phyloP scores from a whole-genome alignment of 352 stramenopile species.

The Phytophthora foliorum region DNA sequence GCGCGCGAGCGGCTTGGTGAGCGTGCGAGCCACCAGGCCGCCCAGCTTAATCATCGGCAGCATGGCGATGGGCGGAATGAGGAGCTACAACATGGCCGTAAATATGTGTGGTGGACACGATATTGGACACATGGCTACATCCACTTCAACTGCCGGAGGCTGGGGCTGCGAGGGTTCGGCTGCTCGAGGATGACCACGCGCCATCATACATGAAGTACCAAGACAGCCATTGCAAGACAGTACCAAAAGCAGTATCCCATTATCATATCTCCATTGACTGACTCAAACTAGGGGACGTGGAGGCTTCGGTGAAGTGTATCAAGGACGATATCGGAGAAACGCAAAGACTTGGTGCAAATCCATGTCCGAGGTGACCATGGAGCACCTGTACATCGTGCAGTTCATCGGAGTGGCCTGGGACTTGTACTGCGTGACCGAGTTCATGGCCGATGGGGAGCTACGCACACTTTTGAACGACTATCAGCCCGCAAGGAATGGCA shows the following conservation, averaged over 20 bases:
- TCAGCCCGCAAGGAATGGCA: too few species aligned
- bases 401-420: conserved; percentile 44
- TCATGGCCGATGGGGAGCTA: conserved; percentile 35
- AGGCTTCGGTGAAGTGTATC: conserved; percentile 40
- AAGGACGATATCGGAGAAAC: conserved; percentile 15
- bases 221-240: background rate
- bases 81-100: too few species aligned
- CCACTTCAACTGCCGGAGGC: background rate
- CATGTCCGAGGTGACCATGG: conserved; percentile 30
- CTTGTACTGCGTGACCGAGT: conserved; percentile 39
- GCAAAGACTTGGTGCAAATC: conserved; percentile 17
- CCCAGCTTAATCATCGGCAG: conserved; percentile 89
- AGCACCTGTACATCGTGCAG: too few species aligned
- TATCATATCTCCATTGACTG: conserved; percentile 24
- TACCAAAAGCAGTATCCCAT: background rate
- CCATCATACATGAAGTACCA: background rate
- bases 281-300: conserved; percentile 10
- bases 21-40: conserved; percentile 80
- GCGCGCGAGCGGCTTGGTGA: conserved; percentile 91
- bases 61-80: too few species aligned
- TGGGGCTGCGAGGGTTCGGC: background rate
- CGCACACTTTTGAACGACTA: too few species aligned
- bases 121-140: background rate
- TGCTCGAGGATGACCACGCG: background rate
- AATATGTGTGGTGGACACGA: background rate